Base-by-base conservation (phyloP, 2,329 filamentous ascomycete species). In the Talaromyces sp. region DNA sequence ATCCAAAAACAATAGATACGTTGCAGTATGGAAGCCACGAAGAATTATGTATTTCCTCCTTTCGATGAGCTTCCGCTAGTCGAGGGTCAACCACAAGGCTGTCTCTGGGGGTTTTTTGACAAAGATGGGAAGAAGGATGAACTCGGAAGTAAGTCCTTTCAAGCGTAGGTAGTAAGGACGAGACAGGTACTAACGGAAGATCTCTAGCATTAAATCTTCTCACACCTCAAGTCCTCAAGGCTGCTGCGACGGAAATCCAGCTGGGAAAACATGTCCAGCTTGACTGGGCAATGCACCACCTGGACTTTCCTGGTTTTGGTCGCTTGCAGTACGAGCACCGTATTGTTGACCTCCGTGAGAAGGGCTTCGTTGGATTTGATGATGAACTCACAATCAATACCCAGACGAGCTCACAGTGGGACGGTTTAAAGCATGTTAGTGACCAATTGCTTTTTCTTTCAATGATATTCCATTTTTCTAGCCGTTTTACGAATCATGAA, bases 381-480 rank as follows among this genome's bases (percentile, higher is more conserved):
- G 58, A 61, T 37, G 58, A 61, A 15, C 25, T 61, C 15, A 10
- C 3, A 2, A 61, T 61, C 6, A 61, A 61, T 33, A 61, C 58
- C 6, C 58, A 61, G 15, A 47, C 17, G 5, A 33, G 58, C 27
- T 61, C 58, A 35, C 58, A 61, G 13, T 61, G 58, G 58, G 58
- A 61, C 13, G 27, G 58, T 11, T 15, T 61, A 1, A 61, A 61
- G 25, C 58, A 61, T 61, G 58, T 61, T 13, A 60, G 58, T 45
- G 37, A 47, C 8, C 27, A 15, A 35, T 5, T 31, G 7, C 27
- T 31, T 31, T 31, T 31, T 6, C 27, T 31, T 31, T 31, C 27
- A 31, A 31, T 31, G 27, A 31, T 31, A 31, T 31, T 27, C 1
- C 27, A 31, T 6, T 31, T 31, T 31, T 31, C 27, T 31, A 31